Conservation (phyloP, 1,284 basidiomycete species). For the Ceratobasidium papillatum region DNA sequence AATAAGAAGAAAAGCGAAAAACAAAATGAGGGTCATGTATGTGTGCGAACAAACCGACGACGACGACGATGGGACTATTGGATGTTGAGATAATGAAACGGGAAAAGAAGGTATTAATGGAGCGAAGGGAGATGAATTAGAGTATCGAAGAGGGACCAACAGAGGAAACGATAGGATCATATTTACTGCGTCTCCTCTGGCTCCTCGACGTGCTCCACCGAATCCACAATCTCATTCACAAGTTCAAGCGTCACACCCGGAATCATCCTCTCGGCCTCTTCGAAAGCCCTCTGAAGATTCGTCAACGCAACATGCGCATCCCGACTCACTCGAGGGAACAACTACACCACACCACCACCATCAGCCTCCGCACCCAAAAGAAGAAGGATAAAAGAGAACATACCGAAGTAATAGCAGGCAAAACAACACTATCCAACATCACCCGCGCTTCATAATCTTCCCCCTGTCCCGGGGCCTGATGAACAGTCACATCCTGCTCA, state of each 20-base stretch:
- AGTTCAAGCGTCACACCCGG: conserved; percentile 83
- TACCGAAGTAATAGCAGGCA: conserved; percentile 92
- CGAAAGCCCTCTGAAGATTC: conserved; percentile 86
- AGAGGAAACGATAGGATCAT: not conserved
- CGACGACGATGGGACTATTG: not conserved
- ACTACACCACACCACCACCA: no score
- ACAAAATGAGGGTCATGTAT: conserved; percentile 16
- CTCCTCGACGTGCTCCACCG: conserved; percentile 88
- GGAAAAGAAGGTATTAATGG: not conserved
- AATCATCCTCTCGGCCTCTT: conserved; percentile 89
- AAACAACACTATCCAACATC: conserved; percentile 93
- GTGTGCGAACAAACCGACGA: not conserved
- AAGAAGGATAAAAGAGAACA: conserved; percentile 49
- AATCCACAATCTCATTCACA: conserved; percentile 87
- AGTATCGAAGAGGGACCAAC: not conserved
- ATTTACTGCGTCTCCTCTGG: conserved; percentile 50
- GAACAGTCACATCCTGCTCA: conserved; percentile 62
- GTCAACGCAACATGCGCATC: conserved; percentile 86
- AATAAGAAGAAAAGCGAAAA: conserved; percentile 21
- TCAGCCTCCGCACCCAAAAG: no score
- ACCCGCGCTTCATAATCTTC: conserved; percentile 80
- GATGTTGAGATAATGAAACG: not conserved
- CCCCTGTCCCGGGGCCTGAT: conserved; percentile 48
- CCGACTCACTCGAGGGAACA: conserved; percentile 87
- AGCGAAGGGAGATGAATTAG: not conserved